Evolutionary conservation across 2,329 filamentous ascomycete genomes (phyloP), one percentile per base, ranked within the genome.

Genomic region (Colletotrichum incanum): DNA sequence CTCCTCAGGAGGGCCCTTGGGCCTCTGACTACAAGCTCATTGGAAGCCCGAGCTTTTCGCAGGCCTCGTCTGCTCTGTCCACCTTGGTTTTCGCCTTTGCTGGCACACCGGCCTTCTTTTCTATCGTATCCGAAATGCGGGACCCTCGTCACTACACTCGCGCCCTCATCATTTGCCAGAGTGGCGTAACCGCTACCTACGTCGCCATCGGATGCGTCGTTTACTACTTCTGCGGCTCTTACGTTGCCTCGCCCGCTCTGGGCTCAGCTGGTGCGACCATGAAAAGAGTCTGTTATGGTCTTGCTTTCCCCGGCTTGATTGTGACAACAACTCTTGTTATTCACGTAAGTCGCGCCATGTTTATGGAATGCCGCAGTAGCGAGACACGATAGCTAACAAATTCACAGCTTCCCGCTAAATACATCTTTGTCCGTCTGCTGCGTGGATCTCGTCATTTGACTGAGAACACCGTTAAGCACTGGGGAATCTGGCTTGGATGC

Each of bases 11-110:
- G 0, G 75, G 68, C 1, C 52, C 60, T 9, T 80, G 78, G 78
- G 31, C 66, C 1, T 77, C 78, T 12, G 77, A 80, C 73, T 81
- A 76, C 67, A 72, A 85, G 70, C 86, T 90, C 78, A 85, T 90
- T 78, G 90, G 88, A 83, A 90, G 89, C 82, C 88, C 88, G 50
- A 88, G 88, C 34, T 82, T 87, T 20, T 84, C 88, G 12, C 83
- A 85, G 67, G 83, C 87, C 3, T 87, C 81, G 18, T 73, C 80
- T 2, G 79, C 81, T 14, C 61, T 81, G 23, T 79, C 80, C 0
- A 72, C 78, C 1, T 68, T 83, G 14, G 76, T 84, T 39, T 84
- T 84, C 55, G 79, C 83, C 6, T 84, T 78, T 58, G 79, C 81
- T 9, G 82, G 82, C 26, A 81, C 81, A 0, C 78, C 82, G 0